Percentiles rank a stretch among this genome's conserved stretches.
These are phyloP conservation scores for Quercus glauca DNA, from an alignment of 306 rosid species.

Conservation along the genomic window DNA sequence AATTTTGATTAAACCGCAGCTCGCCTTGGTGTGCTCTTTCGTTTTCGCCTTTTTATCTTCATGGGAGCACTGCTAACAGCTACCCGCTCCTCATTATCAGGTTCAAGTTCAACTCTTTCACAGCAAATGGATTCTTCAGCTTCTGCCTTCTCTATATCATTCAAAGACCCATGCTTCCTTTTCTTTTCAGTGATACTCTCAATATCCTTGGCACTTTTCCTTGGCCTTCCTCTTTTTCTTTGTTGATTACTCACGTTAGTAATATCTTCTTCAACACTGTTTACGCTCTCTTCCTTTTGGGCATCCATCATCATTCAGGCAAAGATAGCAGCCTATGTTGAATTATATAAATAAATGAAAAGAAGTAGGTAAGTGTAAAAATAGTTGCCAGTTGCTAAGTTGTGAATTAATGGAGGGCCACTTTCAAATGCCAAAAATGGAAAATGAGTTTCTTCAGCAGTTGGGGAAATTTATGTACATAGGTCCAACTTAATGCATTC, in stretches of 20 bases:
- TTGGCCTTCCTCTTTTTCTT: slow-evolving; percentile 18
- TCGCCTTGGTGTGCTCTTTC: slow-evolving; percentile 22
- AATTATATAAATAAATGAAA: background rate
- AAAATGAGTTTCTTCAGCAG: background rate
- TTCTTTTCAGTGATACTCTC: background rate
- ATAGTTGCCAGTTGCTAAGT: background rate
- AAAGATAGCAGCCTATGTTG: background rate
- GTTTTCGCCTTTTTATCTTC: background rate
- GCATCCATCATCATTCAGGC: background rate
- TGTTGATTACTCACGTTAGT: background rate
- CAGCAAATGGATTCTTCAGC: background rate
- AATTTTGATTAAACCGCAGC: slow-evolving; percentile 9
- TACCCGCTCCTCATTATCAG: background rate
- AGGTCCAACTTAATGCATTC: too few relatives aligned
- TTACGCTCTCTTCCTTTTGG: slow-evolving; percentile 18
- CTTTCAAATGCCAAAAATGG: background rate
- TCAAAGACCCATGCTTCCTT: background rate
- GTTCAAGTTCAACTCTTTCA: background rate
- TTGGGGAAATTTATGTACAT: background rate
- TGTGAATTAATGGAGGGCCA: background rate
- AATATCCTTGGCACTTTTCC: background rate
- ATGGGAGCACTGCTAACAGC: background rate
- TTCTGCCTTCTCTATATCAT: background rate
- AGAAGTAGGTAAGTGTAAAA: background rate
- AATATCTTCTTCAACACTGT: background rate